These are phyloP conservation scores for Vaucheria bursata DNA, from an alignment of 352 stramenopile genomes.

Conservation along the genomic window DNA sequence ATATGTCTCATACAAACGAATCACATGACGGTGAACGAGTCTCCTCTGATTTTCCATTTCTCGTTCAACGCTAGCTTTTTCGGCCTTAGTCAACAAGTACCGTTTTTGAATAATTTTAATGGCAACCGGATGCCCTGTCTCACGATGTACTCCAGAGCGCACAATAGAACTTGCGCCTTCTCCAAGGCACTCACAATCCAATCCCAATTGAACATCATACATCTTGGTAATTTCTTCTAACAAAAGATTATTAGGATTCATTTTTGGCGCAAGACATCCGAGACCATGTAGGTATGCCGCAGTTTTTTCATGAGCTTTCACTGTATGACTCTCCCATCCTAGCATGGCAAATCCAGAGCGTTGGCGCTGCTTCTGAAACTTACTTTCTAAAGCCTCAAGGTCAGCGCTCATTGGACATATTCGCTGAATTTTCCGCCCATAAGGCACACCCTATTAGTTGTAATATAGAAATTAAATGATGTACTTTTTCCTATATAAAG, in stretches of 20 bases:
- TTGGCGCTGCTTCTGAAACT: neutral
- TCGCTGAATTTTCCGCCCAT: too few species aligned
- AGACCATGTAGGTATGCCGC: constrained; percentile 29
- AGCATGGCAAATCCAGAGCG: neutral
- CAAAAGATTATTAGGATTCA: constrained; percentile 29
- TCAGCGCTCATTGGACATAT: too few species aligned
- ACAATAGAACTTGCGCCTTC: constrained; percentile 32
- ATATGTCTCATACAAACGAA: constrained; percentile 80
- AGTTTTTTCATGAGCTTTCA: constrained; percentile 38
- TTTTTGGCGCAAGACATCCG: constrained; percentile 35
- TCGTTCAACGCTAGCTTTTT: constrained; percentile 73
- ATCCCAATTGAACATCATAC: constrained; percentile 33
- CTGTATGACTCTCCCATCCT: constrained; percentile 43
- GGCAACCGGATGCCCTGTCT: constrained; percentile 55
- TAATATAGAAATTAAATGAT: too few species aligned
- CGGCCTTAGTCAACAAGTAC: constrained; percentile 71
- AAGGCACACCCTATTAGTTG: too few species aligned
- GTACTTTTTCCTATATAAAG: too few species aligned
- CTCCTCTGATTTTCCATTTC: constrained; percentile 80
- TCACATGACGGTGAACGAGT: constrained; percentile 76
- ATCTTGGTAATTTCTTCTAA: constrained; percentile 13
- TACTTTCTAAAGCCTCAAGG: neutral
- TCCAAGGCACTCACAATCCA: constrained; percentile 10
- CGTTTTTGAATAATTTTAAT: constrained; percentile 88
- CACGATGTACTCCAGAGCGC: constrained; percentile 21